A percentile compares a stretch with the other conserved stretches of the same genome.
phyloP scores from a whole-genome alignment of 2,329 filamentous ascomycete species.

The Truncatella angustata region DNA sequence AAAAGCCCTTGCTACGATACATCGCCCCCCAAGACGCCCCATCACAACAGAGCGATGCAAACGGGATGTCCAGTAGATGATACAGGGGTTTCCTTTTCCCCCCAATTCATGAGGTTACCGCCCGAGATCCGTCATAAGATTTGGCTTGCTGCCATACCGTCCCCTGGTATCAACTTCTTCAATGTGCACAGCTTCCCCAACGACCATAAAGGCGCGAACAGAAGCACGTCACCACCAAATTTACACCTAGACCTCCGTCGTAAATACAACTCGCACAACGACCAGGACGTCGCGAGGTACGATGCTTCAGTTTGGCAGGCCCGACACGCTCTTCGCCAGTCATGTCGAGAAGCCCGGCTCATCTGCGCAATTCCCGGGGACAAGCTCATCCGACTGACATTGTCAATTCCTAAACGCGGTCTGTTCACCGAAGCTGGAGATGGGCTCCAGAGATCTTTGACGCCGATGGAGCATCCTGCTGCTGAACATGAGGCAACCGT shows the following conservation, averaged over 20 bases:
- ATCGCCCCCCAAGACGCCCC: too few species aligned
- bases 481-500: slow-evolving; percentile 17
- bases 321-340: slow-evolving; percentile 18
- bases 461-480: slow-evolving; percentile 9
- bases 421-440: slow-evolving; percentile 27
- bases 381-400: slow-evolving; percentile 17
- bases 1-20: too few species aligned
- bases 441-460: slow-evolving; percentile 19
- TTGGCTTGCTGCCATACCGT: slow-evolving; percentile 23
- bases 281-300: slow-evolving; percentile 23
- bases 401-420: slow-evolving; percentile 26
- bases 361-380: slow-evolving; percentile 19
- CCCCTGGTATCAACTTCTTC: slow-evolving; percentile 32
- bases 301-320: slow-evolving; percentile 30
- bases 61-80: too few species aligned
- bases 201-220: slow-evolving; percentile 25
- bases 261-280: slow-evolving; percentile 22
- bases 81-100: not conserved
- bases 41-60: too few species aligned
- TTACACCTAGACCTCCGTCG: slow-evolving; percentile 29
- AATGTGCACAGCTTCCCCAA: slow-evolving; percentile 32
- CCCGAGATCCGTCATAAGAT: slow-evolving; percentile 28
- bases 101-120: slow-evolving; percentile 22
- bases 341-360: slow-evolving; percentile 26
- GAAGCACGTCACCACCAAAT: slow-evolving; percentile 26